Evolutionary conservation across 129 eudicot genomes (phyloP).

Genomic region (Rutidosis leptorrhynchoides): DNA sequence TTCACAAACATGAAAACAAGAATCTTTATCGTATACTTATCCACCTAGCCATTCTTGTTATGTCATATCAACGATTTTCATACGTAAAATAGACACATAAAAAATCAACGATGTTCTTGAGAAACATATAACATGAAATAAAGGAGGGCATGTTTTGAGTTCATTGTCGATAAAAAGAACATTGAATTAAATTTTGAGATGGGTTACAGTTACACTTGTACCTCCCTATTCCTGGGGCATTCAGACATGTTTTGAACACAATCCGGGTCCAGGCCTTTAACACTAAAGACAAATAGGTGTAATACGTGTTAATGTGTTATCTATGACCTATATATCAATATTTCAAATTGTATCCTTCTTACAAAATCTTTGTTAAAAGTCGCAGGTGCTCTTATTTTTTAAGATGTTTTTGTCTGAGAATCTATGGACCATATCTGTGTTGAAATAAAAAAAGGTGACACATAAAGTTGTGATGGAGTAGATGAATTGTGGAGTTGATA

Average conservation of each 20-base stretch:
- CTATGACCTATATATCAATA: neutral
- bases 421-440: too few species aligned
- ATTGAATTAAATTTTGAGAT: neutral
- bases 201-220: neutral
- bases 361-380: neutral
- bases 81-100: neutral
- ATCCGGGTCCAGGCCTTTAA: neutral
- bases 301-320: neutral
- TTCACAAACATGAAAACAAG: neutral
- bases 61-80: neutral
- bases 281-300: neutral
- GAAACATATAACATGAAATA: conserved; percentile 17
- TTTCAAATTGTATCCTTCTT: neutral
- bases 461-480: too few species aligned
- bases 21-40: neutral
- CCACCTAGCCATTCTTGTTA: neutral
- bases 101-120: conserved; percentile 5
- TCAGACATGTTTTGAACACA: conserved; percentile 12
- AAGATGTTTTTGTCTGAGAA: too few species aligned
- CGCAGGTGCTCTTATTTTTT: neutral
- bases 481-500: too few species aligned
- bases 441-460: too few species aligned
- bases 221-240: conserved; percentile 30
- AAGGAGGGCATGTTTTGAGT: conserved; percentile 18
- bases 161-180: conserved; percentile 11